Base-by-base conservation (phyloP, 371 early-diverging fungal genomes). In the Mortierella sp. region DNA sequence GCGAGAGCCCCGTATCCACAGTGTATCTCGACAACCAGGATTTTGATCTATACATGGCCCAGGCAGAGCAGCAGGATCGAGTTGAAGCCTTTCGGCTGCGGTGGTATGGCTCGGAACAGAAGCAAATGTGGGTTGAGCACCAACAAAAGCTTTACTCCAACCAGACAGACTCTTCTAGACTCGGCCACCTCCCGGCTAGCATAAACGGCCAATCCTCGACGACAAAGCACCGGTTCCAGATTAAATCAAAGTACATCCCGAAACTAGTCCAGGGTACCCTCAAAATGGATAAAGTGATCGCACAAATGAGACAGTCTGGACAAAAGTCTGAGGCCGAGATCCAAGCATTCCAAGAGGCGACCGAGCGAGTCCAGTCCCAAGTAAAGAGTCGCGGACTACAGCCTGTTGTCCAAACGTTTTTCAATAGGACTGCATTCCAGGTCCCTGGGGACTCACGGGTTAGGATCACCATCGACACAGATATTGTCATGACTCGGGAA, bases 361-460 rank as follows among this genome's bases (percentile, higher is more conserved):
- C 94, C 9, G 66, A 72, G 12, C 94, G 95, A 64, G 86, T 97
- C 29, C 93, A 91, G 63, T 63, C 76, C 6, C 86, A 92, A 44
- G 86, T 97, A 26, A 64, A 75, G 26, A 82, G 89, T n/a, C 92
- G 91, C 68, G 75, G 84, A 2, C 81, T 98, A 14, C 26, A 57
- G 37, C 57, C 57, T 26, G 81, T 91, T n/a, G 79, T 94, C 52
- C 90, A 97, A 56, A 94, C 95, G 4, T 94, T 94, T 68, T 97
- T 97, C 85, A 96, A 96, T 80, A 91, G 98, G 72, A 96, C 94
- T 14, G 96, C 97, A 5, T 98, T 98, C 86, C 98, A 97, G 80
- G 45, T 46, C 43, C 59, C 59, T 14, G 59, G 59, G 12, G 59
- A 59, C 23, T 91, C 95, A 7, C 83, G 89, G n/a, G 93, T 98